Base-by-base conservation (phyloP, 495 filamentous ascomycete genomes). In the Wilcoxina mikolae region DNA sequence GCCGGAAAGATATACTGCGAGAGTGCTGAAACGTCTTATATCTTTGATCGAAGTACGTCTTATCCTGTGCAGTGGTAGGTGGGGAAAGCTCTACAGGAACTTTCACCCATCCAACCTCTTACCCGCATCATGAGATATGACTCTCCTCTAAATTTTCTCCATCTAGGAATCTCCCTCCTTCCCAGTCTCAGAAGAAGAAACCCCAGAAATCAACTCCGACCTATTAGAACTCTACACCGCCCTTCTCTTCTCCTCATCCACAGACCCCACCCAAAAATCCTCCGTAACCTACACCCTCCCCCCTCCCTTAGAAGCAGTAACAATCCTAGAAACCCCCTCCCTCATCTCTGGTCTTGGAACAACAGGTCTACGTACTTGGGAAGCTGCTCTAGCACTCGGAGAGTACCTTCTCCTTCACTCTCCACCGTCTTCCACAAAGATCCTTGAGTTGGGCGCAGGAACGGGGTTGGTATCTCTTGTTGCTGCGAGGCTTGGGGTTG, bases 281-380 rank as follows among this genome's bases (percentile, higher is more conserved):
- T 35, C 56, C 24, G 63, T 66, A 5, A 66, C 63, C 0, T 66
- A 66, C 22, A 54, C 52, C 2, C 56, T 61, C 31, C 61, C 62
- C 56, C 48, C 54, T 52, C 5, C 53, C 54, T 4, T 46, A 25
- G 20, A 12, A 15, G 52, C 67, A 3, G 70, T 83, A 55, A 82
- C 72, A 9, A 63, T 86, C 0, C 70, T 83, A 3, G 90, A 96
- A 70, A 80, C 83, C 10, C 79, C 82, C 3, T 74, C 75, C 25
- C 66, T 95, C 1, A 78, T 96, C 39, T 80, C 85, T 7, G 78
- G 78, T 0, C 69, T 74, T 4, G 86, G 85, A 3, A 94, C 85
- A 2, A 95, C 90, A 0, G 90, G 90, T 0, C 72, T 87, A 25
- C 78, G 90, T 10, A 96, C 90, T 3, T 96, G 90, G 90, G 90